Conservation (phyloP, 2,329 filamentous ascomycete species). For the Penicillium sp. region DNA sequence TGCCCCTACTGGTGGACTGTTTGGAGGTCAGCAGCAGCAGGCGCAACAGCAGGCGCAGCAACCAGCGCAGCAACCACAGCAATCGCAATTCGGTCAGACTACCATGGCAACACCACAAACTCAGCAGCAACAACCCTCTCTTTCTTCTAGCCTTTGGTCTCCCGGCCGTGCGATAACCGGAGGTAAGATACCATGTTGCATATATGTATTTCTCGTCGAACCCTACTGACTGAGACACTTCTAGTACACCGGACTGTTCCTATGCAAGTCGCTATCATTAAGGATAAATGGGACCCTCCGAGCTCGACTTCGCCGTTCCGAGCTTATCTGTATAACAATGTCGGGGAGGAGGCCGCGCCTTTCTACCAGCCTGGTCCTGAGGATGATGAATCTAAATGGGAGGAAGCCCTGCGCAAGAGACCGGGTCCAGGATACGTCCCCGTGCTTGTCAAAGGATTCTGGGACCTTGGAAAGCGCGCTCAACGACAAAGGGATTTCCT, state of each 20-base stretch:
- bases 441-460: constrained; percentile 61
- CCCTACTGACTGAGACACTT: constrained; percentile 11
- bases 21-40: constrained; percentile 28
- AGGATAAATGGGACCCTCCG: constrained; percentile 61
- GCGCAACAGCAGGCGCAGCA: constrained; percentile 28
- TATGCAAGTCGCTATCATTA: constrained; percentile 62
- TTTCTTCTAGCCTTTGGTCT: constrained; percentile 45
- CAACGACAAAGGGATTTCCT: constrained; percentile 59
- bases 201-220: constrained; percentile 10
- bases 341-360: constrained; percentile 59
- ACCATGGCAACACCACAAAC: constrained; percentile 34
- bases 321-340: constrained; percentile 65
- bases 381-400: constrained; percentile 64
- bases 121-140: constrained; percentile 24
- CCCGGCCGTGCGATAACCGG: constrained; percentile 46
- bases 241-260: constrained; percentile 61
- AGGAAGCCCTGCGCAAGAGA: constrained; percentile 62
- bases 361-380: constrained; percentile 61
- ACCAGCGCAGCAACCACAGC: constrained; percentile 34
- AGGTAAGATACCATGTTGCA: constrained; percentile 29
- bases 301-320: constrained; percentile 57
- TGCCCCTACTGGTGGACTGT: constrained; percentile 29
- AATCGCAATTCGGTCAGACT: constrained; percentile 46
- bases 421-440: constrained; percentile 61
- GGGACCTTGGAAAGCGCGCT: constrained; percentile 59